Percentiles rank a stretch among this genome's conserved stretches.
Conservation (phyloP, 495 filamentous ascomycete genomes). For the Physcia stellaris region DNA sequence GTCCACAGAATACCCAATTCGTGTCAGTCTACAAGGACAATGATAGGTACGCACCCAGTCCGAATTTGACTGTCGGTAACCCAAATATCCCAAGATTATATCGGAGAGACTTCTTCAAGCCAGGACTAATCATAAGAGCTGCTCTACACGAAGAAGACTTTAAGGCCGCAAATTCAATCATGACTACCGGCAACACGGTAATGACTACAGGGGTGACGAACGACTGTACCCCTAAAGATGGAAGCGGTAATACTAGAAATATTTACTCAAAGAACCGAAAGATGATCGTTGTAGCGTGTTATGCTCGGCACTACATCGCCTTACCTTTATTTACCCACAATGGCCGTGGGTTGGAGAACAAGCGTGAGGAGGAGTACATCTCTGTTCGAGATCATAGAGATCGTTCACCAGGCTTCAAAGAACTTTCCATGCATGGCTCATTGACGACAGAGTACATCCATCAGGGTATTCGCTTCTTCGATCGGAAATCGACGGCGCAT, state of each 20-base stretch:
- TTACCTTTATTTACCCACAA: conserved; percentile 14
- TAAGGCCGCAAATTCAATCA: not conserved
- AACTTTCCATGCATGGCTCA: not conserved
- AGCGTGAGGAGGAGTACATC: conserved; percentile 10
- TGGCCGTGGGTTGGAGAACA: conserved; percentile 7
- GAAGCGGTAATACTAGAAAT: too few species aligned
- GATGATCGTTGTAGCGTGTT: conserved; percentile 12
- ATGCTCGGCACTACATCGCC: conserved; percentile 8
- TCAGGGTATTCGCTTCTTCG: not conserved
- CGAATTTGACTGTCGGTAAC: too few species aligned
- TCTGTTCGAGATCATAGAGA: conserved; percentile 10
- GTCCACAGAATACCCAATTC: too few species aligned
- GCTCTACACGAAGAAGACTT: conserved; percentile 12
- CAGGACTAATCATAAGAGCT: conserved; percentile 13
- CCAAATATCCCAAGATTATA: too few species aligned
- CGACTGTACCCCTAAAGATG: conserved; percentile 5
- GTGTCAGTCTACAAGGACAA: too few species aligned
- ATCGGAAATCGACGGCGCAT: conserved; percentile 5
- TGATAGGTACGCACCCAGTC: too few species aligned
- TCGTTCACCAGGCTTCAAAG: not conserved
- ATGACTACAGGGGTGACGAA: conserved; percentile 10
- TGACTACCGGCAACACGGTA: conserved; percentile 2
- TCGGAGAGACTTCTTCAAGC: too few species aligned
- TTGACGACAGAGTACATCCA: conserved; percentile 4
- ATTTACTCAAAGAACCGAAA: too few species aligned